Conservation (phyloP, 805 yeast genomes). For the Saccharomycopsis selenospora region DNA sequence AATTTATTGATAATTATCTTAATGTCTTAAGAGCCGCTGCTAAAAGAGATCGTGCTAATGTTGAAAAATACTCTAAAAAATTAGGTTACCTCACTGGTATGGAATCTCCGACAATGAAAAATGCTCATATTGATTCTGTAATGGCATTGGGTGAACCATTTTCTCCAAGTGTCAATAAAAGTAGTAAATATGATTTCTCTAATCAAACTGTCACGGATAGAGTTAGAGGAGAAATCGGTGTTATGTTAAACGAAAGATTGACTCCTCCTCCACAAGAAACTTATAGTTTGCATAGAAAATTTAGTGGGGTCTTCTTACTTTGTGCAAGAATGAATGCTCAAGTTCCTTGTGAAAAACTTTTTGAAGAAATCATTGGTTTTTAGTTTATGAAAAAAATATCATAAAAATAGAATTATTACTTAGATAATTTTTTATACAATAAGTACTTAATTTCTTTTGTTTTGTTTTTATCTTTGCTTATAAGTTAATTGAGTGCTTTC, state of each 20-base stretch:
- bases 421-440: too few relatives aligned
- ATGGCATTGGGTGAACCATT: conserved; percentile 92
- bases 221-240: conserved; percentile 76
- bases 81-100: conserved; percentile 89
- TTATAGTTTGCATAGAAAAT: conserved; percentile 89
- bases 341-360: conserved; percentile 74
- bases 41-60: conserved; percentile 52
- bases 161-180: conserved; percentile 41
- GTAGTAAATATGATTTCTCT: conserved; percentile 58
- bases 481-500: too few relatives aligned
- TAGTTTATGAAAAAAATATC: background rate
- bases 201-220: conserved; percentile 90
- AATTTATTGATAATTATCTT: conserved; percentile 64
- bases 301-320: conserved; percentile 86
- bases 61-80: conserved; percentile 56
- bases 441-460: too few relatives aligned
- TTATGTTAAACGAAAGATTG: conserved; percentile 86
- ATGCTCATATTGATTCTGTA: conserved; percentile 88
- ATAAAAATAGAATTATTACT: too few relatives aligned
- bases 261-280: conserved; percentile 99
- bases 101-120: conserved; percentile 80
- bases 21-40: conserved; percentile 71
- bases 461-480: too few relatives aligned
- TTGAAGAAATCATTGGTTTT: conserved; percentile 65
- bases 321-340: conserved; percentile 80